Evolutionary conservation across 2,329 filamentous ascomycete genomes (phyloP).

Genomic region (Alternaria metachromatica): DNA sequence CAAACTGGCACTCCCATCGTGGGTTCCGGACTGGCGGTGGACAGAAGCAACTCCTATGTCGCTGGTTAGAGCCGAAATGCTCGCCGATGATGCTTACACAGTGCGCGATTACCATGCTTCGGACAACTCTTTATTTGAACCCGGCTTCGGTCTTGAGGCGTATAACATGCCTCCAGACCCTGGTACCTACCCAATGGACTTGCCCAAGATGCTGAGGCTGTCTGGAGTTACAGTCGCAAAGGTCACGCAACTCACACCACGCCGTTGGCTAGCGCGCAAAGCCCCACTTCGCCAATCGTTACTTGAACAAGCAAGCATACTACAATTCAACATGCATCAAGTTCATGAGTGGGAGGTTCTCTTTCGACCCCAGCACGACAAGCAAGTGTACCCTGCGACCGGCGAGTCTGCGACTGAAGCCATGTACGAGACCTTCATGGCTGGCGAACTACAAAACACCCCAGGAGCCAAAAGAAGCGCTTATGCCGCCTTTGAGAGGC

Average conservation of each 20-base stretch:
- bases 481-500: not conserved
- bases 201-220: not conserved
- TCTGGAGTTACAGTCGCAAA: not conserved
- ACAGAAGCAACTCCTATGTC: not conserved
- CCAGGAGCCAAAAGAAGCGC: not conserved
- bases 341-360: not conserved
- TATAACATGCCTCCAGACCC: not conserved
- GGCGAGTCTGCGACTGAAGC: not conserved
- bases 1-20: not conserved
- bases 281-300: not conserved
- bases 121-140: not conserved
- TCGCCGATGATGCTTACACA: rapidly evolving
- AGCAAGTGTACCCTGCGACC: not conserved
- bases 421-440: not conserved
- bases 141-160: not conserved
- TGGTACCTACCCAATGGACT: not conserved
- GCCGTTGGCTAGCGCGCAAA: not conserved
- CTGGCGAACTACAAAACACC: not conserved
- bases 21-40: not conserved
- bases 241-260: not conserved
- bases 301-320: not conserved
- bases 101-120: not conserved
- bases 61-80: not conserved
- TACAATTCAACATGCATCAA: not conserved
- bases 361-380: not conserved